Base-by-base conservation (phyloP, 768 basidiomycete genomes). In the Boletus rubescentipes region DNA sequence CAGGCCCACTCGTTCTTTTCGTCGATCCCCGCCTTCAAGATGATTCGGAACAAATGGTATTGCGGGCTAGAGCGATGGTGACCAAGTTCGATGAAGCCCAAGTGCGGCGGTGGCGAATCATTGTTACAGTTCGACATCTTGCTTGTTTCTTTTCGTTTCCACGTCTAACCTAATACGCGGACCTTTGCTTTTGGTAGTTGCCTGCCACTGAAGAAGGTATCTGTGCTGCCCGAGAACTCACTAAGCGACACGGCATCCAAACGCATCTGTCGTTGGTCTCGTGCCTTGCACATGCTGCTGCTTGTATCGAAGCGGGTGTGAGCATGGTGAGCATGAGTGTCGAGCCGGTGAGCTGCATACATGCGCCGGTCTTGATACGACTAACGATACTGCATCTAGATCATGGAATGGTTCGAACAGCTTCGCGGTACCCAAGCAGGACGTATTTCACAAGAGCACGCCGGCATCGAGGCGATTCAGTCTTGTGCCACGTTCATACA, bases 141-240 rank as follows among this genome's bases (percentile, higher is more conserved):
- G 10, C 32, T n/a, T 36, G n/a, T 32, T 26, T 7, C 20, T 3
- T 10, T 16, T 20, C n/a, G 9, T 32, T 39, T 49, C 20, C 16
- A 9, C 6, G 36, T 18, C 16, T 20, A 30, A 43, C 41, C 41
- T 53, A 0, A 56, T 20, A 8, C 43, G 18, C 21, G 30, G 14
- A 10, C 35, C 8, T n/a, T 21, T 18, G 11, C 49, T 11, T 40
- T 35, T 14, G 18, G 7, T 31, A 85, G 84, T 76, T 86, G 36
- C 81, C 84, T 30, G 83, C 84, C 6, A 85, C 84, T 1, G 74
- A 78, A 34, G 70, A 70, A 29, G 85, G 85, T 15, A 73, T 85
- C 12, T 48, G 53, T 23, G 84, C 84, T 7, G 76, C 82, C 0
- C 66, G 62, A 23, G 59, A 63, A 46, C 74, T 85, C 11, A 66